Evolutionary conservation across 441 rosid genomes (phyloP).

Genomic region (Mallotus japonicus): DNA sequence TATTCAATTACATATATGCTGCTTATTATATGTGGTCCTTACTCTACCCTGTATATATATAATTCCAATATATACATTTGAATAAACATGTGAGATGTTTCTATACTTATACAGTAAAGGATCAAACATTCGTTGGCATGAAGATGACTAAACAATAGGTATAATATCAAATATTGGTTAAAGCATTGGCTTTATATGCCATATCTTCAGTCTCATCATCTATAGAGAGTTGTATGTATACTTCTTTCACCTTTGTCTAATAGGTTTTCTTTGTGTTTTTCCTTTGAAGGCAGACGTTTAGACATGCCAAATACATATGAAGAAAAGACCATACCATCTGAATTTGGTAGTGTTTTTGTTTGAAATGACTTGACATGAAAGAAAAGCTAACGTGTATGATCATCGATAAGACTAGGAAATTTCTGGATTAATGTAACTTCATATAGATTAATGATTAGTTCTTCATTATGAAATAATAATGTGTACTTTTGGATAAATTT

Average conservation of each 20-base stretch:
- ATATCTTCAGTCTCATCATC: background rate
- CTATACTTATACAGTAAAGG: background rate
- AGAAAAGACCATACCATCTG: background rate
- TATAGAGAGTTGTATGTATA: background rate
- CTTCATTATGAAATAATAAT: no score
- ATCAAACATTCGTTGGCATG: conserved; percentile 5
- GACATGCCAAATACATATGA: background rate
- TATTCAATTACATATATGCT: no score
- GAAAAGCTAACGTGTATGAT: background rate
- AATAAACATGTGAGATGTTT: background rate
- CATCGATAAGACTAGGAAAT: background rate
- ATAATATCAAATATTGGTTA: background rate
- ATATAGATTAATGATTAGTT: background rate
- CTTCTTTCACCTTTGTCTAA: background rate
- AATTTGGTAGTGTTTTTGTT: background rate
- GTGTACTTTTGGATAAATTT: no score
- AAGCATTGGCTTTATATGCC: background rate
- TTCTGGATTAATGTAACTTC: background rate
- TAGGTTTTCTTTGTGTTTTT: conserved; percentile 1
- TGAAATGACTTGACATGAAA: conserved; percentile 8
- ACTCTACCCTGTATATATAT: no score
- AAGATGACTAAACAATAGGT: background rate
- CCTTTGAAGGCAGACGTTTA: background rate
- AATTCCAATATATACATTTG: background rate
- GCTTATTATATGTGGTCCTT: no score